Evolutionary conservation across 2,329 filamentous ascomycete genomes (phyloP), one percentile per base, ranked within the genome.

Genomic region (Ceratocystis cacaofunesta): DNA sequence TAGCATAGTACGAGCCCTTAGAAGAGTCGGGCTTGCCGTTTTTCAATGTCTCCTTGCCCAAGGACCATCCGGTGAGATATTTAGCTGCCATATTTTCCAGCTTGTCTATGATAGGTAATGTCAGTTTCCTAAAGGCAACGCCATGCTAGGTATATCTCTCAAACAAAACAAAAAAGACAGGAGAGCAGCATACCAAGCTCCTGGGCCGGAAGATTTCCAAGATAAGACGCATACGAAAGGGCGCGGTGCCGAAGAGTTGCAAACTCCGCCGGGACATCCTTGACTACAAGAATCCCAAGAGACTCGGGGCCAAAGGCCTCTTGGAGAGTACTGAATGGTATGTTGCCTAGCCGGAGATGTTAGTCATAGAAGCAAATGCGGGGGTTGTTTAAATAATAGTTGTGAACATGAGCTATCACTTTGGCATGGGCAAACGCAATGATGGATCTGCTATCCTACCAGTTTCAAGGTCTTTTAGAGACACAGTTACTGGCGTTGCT

Each of bases 261-360:
- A 71, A 95, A 99, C 63, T 84, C 79, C 5, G 80, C 68, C 0
- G 91, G 89, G 0, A 97, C 83, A 72, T 91, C 89, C 73, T 88
- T 90, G 61, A 99, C 92, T n/a, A 97, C 78, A 65, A 99, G 86
- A 63, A 99, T 96, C 0, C 94, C 94, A 12, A 97, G 79, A 1
- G 91, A 96, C 30, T 89, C 85, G 1, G 92, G 90, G 0, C 94
- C 94, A 73, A 99, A 97, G 0, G 94, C 94, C 70, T 87, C 76
- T 70, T 89, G 83, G 10, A 94, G 80, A 0, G 82, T 82, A 65
- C 83, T 80, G 63, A 90, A 87, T 0, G 87, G 80, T 58, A 92
- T 79, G 66, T 80, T 82, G 22, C 84, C 87, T 89, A 69, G n/a
- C 12, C 3, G 19, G 52, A 64, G 46, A 61, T 4, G 36, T 69